Evolutionary conservation across 2,329 filamentous ascomycete species (phyloP).

Genomic region (Cercospora sojina): DNA sequence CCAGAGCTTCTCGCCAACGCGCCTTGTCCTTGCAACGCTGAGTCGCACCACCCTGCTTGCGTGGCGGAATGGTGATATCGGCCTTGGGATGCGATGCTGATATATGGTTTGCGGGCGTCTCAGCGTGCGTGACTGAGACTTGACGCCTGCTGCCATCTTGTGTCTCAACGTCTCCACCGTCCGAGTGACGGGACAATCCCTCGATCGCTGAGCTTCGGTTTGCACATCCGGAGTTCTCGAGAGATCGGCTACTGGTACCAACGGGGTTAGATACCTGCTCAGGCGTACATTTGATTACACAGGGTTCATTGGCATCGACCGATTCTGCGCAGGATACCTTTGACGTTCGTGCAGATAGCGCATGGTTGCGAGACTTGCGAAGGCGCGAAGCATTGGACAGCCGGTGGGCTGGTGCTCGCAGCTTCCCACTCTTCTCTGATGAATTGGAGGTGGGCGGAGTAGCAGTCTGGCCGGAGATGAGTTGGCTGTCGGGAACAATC

Average conservation of each 20-base stretch:
- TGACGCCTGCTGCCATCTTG: background rate
- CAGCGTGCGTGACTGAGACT: background rate
- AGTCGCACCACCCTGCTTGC: background rate
- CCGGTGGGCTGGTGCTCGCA: background rate
- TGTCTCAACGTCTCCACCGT: background rate
- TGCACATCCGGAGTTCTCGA: background rate
- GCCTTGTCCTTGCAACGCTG: constrained; percentile 2
- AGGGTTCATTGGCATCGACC: background rate
- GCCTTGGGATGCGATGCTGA: background rate
- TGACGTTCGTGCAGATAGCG: background rate
- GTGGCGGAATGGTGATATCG: constrained; percentile 6
- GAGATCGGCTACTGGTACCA: background rate
- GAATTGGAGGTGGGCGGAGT: background rate
- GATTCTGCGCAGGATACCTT: background rate
- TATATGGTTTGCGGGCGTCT: background rate
- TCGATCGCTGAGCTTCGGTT: background rate
- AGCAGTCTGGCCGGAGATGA: background rate
- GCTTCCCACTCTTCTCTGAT: constrained; percentile 9
- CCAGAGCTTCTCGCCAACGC: constrained; percentile 17
- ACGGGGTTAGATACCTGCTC: background rate
- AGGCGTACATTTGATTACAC: background rate
- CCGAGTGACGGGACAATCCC: background rate
- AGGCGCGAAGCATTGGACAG: constrained; percentile 3
- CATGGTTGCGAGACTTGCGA: background rate
- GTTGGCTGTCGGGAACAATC: background rate